phyloP scores from a whole-genome alignment of 768 basidiomycete genomes.

The Kwoniella bestiolae region DNA sequence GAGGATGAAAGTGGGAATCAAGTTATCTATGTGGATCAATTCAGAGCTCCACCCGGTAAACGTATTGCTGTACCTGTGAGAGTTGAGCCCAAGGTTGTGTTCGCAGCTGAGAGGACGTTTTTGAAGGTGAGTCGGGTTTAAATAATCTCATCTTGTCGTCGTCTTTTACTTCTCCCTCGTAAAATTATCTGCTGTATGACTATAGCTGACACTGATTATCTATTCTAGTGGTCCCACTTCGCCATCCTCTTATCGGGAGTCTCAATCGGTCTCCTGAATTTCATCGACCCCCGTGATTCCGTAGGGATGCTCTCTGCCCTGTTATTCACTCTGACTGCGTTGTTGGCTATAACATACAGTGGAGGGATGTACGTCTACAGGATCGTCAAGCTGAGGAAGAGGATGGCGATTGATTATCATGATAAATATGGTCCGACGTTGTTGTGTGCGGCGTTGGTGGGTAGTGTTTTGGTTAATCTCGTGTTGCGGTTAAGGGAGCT shows the following conservation, averaged over 20 bases:
- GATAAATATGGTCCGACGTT: constrained; percentile 54
- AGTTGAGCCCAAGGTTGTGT: constrained; percentile 92
- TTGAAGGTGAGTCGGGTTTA: constrained; percentile 64
- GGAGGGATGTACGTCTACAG: constrained; percentile 59
- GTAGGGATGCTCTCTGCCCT: constrained; percentile 81
- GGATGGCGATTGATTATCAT: constrained; percentile 54
- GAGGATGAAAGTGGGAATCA: constrained; percentile 61
- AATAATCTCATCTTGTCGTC: neutral
- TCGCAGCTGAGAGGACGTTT: constrained; percentile 93
- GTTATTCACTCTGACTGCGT: constrained; percentile 85
- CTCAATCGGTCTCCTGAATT: constrained; percentile 64
- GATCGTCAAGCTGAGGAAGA: constrained; percentile 47
- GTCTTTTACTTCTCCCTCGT: no score
- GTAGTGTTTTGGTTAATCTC: constrained; percentile 52
- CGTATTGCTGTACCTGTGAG: constrained; percentile 91
- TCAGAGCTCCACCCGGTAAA: constrained; percentile 83
- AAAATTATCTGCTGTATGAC: no score
- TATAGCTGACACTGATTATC: no score
- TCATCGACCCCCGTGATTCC: constrained; percentile 58
- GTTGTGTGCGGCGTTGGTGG: constrained; percentile 47
- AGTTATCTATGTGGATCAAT: constrained; percentile 63
- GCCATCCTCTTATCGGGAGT: constrained; percentile 60
- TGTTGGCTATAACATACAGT: constrained; percentile 84
- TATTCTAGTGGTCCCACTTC: constrained; percentile 66
- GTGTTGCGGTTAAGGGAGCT: constrained; percentile 51